Evolutionary conservation across 2,329 filamentous ascomycete species (phyloP).

Genomic region (Exophiala lecanii-corni): DNA sequence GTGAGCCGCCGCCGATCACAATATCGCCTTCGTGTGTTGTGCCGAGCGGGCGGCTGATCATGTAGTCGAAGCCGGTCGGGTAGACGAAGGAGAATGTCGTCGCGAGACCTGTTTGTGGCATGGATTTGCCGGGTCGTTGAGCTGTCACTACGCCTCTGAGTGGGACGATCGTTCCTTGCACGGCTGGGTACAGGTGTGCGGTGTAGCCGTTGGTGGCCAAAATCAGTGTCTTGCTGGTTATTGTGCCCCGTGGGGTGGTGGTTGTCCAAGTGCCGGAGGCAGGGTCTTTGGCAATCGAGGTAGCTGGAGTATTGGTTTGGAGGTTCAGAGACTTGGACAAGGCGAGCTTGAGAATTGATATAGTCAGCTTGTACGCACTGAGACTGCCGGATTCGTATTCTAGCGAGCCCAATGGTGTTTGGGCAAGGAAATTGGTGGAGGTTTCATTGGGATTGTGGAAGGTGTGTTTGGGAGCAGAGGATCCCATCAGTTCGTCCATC

Average conservation of each 20-base stretch:
- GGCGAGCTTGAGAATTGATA: conserved; percentile 44
- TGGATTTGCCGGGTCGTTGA: conserved; percentile 30
- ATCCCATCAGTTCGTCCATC: conserved; percentile 43
- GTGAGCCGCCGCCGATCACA: conserved; percentile 27
- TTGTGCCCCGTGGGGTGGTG: conserved; percentile 40
- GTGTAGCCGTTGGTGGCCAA: conserved; percentile 54
- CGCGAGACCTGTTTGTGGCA: conserved; percentile 24
- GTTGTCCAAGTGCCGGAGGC: conserved; percentile 28
- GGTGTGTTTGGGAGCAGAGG: conserved; percentile 41
- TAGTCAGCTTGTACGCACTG: conserved; percentile 37
- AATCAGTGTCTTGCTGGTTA: conserved; percentile 43
- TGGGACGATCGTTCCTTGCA: conserved; percentile 48
- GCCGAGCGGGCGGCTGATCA: conserved; percentile 30
- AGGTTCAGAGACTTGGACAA: conserved; percentile 33
- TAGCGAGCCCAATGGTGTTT: conserved; percentile 44
- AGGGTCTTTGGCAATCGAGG: conserved; percentile 16
- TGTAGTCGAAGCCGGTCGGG: conserved; percentile 35
- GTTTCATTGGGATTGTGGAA: conserved; percentile 43
- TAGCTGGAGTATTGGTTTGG: conserved; percentile 31
- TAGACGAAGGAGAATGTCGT: conserved; percentile 28
- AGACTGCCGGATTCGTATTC: conserved; percentile 44
- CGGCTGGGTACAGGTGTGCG: conserved; percentile 39
- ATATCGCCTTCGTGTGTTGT: conserved; percentile 30
- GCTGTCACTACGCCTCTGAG: conserved; percentile 49
- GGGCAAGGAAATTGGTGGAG: conserved; percentile 37